These are phyloP conservation scores for Aristolochia californica DNA, from an alignment of 164 flowering plant genomes.

Conservation along the genomic window DNA sequence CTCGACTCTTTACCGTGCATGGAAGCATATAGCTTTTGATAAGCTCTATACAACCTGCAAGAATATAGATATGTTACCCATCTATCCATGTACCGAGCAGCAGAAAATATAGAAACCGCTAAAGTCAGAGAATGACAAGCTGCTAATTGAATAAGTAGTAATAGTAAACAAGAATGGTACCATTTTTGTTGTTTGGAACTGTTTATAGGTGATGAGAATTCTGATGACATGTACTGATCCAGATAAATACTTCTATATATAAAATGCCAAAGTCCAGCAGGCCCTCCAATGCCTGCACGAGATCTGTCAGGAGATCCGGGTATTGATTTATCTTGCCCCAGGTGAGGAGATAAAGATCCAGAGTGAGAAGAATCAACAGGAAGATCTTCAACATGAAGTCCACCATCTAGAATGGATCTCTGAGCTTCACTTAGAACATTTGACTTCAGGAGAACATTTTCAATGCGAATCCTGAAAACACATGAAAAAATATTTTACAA, in stretches of 20 bases:
- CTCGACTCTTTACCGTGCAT: constrained; percentile 78
- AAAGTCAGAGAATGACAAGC: background rate
- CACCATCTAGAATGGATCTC: constrained; percentile 81
- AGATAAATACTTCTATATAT: constrained; percentile 85
- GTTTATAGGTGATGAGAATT: constrained; percentile 73
- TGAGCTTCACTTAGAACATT: constrained; percentile 92
- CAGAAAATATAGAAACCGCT: background rate
- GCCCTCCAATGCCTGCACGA: constrained; percentile 62
- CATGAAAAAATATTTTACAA: background rate
- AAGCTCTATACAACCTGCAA: constrained; percentile 86
- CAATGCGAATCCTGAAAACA: constrained; percentile 62
- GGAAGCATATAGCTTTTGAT: constrained; percentile 80
- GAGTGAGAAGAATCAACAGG: constrained; percentile 53
- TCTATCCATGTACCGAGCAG: background rate
- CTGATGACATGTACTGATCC: constrained; percentile 95
- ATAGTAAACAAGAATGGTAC: constrained; percentile 20
- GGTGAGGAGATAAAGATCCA: constrained; percentile 44
- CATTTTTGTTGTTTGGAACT: constrained; percentile 70
- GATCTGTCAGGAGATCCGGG: constrained; percentile 37
- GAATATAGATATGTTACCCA: constrained; percentile 1
- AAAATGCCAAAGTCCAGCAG: constrained; percentile 96
- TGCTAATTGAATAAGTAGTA: background rate
- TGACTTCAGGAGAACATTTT: constrained; percentile 76
- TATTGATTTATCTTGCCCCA: constrained; percentile 38
- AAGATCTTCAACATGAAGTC: constrained; percentile 85